These are phyloP conservation scores for Saururus chinensis DNA, from an alignment of 164 flowering plant species.

Conservation along the genomic window DNA sequence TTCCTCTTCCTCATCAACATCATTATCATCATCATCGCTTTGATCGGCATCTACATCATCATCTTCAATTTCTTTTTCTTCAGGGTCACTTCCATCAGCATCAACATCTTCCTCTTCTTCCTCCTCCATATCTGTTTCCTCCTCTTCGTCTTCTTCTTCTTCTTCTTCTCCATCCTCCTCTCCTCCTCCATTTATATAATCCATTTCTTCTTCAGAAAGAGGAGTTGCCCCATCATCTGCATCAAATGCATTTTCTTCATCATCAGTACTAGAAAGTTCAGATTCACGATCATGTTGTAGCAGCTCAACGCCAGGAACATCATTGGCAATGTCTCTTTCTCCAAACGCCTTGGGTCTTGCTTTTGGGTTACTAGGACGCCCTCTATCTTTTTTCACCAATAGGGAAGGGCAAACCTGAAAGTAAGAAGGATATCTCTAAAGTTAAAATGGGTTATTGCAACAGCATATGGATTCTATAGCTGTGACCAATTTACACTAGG, in stretches of 20 bases:
- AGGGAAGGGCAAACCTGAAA: slow-evolving; percentile 77
- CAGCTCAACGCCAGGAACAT: slow-evolving; percentile 71
- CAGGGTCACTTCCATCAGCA: slow-evolving; percentile 12
- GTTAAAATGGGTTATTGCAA: no score
- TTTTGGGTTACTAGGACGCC: slow-evolving; percentile 67
- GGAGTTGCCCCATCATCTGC: slow-evolving; percentile 17
- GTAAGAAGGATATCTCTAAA: no score
- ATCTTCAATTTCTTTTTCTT: slow-evolving; percentile 5
- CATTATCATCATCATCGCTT: slow-evolving; percentile 9
- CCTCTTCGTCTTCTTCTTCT: slow-evolving; percentile 11
- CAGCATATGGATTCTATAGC: no score
- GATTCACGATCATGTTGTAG: slow-evolving; percentile 28
- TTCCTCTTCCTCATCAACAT: slow-evolving; percentile 17
- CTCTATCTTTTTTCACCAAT: slow-evolving; percentile 82
- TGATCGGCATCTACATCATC: slow-evolving; percentile 5
- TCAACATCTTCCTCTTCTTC: slow-evolving; percentile 10
- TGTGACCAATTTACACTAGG: no score
- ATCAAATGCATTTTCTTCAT: slow-evolving; percentile 15
- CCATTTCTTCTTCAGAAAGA: neutral
- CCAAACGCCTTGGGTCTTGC: slow-evolving; percentile 90
- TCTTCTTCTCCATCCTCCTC: slow-evolving; percentile 11
- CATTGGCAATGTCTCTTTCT: slow-evolving; percentile 46
- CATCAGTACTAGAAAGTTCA: slow-evolving; percentile 12
- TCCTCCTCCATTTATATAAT: neutral
- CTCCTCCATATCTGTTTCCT: slow-evolving; percentile 9